Evolutionary conservation across 306 rosid species (phyloP).

Genomic region (Dryas drummondii): DNA sequence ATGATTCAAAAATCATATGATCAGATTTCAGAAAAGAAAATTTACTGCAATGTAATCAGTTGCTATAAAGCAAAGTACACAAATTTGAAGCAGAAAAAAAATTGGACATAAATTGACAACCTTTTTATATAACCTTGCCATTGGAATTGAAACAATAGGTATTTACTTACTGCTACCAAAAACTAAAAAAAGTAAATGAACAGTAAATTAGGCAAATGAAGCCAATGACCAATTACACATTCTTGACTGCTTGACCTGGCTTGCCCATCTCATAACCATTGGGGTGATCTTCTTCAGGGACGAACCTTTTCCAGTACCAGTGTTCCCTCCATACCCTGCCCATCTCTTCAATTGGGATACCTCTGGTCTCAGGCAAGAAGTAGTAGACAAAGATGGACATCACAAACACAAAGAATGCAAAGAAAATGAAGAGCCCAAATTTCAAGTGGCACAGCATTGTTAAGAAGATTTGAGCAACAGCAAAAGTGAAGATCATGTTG

Average conservation of each 20-base stretch:
- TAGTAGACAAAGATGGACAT: constrained; percentile 58
- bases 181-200: not conserved
- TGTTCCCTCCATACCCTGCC: constrained; percentile 67
- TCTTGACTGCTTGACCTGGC: constrained; percentile 26
- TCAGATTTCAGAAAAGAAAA: too few species aligned
- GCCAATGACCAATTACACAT: constrained; percentile 32
- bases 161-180: constrained; percentile 18
- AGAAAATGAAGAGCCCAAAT: constrained; percentile 84
- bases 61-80: too few species aligned
- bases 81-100: not conserved
- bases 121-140: constrained; percentile 5
- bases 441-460: constrained; percentile 83
- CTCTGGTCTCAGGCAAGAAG: constrained; percentile 81
- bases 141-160: constrained; percentile 15
- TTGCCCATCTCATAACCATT: constrained; percentile 44
- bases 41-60: too few species aligned
- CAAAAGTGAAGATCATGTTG: constrained; percentile 86
- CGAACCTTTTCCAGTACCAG: constrained; percentile 70
- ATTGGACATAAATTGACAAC: not conserved
- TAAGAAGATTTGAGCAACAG: constrained; percentile 73
- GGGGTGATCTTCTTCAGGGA: constrained; percentile 34
- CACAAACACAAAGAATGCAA: constrained; percentile 64
- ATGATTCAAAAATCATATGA: not conserved
- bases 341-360: constrained; percentile 95
- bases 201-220: not conserved